phyloP scores from a whole-genome alignment of 495 filamentous ascomycete species.

The Platismatia glauca region DNA sequence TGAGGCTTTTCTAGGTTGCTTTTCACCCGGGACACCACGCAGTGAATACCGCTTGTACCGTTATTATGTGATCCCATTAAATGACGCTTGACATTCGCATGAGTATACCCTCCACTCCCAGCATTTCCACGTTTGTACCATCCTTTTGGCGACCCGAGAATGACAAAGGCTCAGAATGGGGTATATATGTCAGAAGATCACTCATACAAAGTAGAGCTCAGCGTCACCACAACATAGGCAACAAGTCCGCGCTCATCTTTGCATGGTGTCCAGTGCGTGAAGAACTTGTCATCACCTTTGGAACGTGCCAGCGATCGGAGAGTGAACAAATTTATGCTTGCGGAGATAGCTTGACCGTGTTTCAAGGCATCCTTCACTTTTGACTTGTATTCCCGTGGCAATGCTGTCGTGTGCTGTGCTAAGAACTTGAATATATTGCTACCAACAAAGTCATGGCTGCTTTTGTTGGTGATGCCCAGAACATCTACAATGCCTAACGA shows the following conservation, averaged over 20 bases:
- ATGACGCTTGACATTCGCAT: background rate
- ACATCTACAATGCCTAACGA: constrained; percentile 34
- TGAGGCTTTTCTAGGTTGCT: too few species aligned
- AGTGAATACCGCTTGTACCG: background rate
- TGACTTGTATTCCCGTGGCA: constrained; percentile 31
- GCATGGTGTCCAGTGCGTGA: constrained; percentile 48
- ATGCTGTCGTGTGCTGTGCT: constrained; percentile 29
- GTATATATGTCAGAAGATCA: constrained; percentile 13
- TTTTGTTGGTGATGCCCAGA: constrained; percentile 34
- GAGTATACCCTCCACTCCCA: background rate
- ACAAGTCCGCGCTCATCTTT: constrained; percentile 41
- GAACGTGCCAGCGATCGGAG: constrained; percentile 21
- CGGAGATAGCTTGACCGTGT: constrained; percentile 33
- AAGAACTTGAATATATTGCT: constrained; percentile 45
- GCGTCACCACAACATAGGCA: constrained; percentile 38
- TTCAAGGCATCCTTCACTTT: constrained; percentile 33
- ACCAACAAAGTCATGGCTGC: constrained; percentile 31
- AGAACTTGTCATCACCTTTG: constrained; percentile 33
- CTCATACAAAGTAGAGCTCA: constrained; percentile 25
- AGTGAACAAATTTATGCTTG: constrained; percentile 32
- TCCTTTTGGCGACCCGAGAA: background rate
- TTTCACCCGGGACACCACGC: too few species aligned
- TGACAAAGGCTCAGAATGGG: background rate
- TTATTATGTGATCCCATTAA: background rate
- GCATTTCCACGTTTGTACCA: background rate